phyloP scores from a whole-genome alignment of 306 rosid species.

The Prosopis cineraria region DNA sequence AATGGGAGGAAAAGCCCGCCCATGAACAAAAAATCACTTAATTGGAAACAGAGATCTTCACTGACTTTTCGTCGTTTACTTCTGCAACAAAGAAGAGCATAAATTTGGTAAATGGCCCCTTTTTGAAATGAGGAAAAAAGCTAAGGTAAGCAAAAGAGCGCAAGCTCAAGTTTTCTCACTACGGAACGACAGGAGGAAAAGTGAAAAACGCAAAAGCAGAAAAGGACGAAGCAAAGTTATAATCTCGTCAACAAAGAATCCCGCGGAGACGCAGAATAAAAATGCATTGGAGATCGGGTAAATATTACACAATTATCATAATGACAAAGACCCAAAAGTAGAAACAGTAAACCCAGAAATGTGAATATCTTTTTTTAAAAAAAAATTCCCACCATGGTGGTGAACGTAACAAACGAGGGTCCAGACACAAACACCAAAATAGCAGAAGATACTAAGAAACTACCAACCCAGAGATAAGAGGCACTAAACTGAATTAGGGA shows the following conservation, averaged over 20 bases:
- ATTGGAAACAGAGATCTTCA: conserved; percentile 22
- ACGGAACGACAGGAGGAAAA: conserved; percentile 51
- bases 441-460: conserved; percentile 7
- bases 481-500: not conserved
- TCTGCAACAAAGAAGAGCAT: conserved; percentile 29
- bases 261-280: conserved; percentile 29
- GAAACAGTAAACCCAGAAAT: conserved; percentile 16
- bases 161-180: conserved; percentile 52
- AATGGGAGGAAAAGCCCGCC: not conserved
- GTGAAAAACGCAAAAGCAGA: conserved; percentile 63
- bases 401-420: conserved; percentile 16
- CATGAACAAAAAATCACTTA: conserved; percentile 22
- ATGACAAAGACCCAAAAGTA: conserved; percentile 16
- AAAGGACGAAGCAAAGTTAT: conserved; percentile 65
- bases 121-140: conserved; percentile 20
- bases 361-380: not conserved
- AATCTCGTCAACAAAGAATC: conserved; percentile 63
- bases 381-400: not conserved
- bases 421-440: not conserved
- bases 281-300: conserved; percentile 33
- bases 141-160: conserved; percentile 36
- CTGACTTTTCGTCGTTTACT: conserved; percentile 32
- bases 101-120: conserved; percentile 28
- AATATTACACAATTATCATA: conserved; percentile 41
- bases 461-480: not conserved